Evolutionary conservation across 768 basidiomycete genomes (phyloP).

Genomic region (Ramaria sp.): DNA sequence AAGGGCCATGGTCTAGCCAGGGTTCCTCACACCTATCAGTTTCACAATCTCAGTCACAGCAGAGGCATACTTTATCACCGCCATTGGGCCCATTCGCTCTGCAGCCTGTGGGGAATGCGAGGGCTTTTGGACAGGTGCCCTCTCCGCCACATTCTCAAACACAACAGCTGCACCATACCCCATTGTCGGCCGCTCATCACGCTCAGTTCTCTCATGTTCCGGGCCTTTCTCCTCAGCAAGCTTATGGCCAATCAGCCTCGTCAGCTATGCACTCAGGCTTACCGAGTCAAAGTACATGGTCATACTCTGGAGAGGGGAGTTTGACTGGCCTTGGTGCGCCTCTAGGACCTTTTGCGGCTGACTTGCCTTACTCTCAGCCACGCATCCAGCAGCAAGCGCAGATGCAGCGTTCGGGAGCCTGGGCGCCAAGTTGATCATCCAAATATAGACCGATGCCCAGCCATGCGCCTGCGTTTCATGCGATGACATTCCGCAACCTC

Average conservation of each 20-base stretch:
- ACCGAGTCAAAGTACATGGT: slow-evolving; percentile 6
- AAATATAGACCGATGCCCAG: neutral
- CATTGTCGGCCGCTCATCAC: neutral
- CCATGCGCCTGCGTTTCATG: neutral
- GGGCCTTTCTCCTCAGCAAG: neutral
- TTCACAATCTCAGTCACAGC: slow-evolving; percentile 4
- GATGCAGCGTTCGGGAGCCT: slow-evolving; percentile 1
- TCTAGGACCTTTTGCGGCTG: slow-evolving; percentile 1
- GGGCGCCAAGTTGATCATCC: slow-evolving; percentile 1
- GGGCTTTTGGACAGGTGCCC: neutral
- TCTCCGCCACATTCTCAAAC: neutral
- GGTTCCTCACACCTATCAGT: neutral
- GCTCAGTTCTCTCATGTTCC: neutral
- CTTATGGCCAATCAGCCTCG: neutral
- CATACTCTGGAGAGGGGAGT: neutral
- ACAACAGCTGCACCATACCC: neutral
- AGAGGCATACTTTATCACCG: slow-evolving; percentile 6
- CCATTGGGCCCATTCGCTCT: neutral
- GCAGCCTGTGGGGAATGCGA: neutral
- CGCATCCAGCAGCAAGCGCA: neutral
- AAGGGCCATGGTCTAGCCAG: neutral
- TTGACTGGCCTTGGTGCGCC: slow-evolving; percentile 1
- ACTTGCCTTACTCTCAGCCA: neutral
- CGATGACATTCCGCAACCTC: neutral
- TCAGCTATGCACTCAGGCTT: neutral